Base-by-base conservation (phyloP, 345 rosid species). In the Gossypium australe region DNA sequence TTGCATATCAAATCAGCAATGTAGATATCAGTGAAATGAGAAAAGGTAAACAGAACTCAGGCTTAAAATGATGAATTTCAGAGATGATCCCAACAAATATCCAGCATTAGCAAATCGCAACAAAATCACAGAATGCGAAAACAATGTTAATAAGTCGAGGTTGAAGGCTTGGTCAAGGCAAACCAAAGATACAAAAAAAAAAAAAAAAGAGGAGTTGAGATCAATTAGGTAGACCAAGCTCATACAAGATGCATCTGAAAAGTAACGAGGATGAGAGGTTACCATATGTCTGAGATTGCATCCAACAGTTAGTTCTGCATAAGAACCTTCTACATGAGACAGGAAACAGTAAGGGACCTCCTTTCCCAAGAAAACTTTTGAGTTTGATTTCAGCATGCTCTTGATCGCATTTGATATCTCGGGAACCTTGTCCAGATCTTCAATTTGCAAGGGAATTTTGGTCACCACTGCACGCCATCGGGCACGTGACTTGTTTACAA, bases 401-500 rank as follows among this genome's bases (percentile, higher is more conserved):
- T 89, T 88, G n/a, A 93, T 85, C 59, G 84, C 97, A 75, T 80
- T 82, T 63, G 97, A 83, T 84, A 95, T 86, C 29, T 80, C 70
- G 53, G 93, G 92, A 78, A 95, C 82, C 85, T 87, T 89, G 70
- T 93, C 91, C 77, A 88, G 49, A 80, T 87, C 91, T 82, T 88
- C 94, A 73, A 87, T 71, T 49, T 78, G 86, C 67, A 95, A 13
- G 44, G 97, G 97, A 77, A 92, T 83, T 80, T 85, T 89, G 52
- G 87, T 77, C 64, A 85, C 79, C 77, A 92, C 71, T 9, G 89
- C 89, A 80, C 86, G 92, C 87, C 92, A 91, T 71, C 80, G 76
- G 43, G 96, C 99, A 34, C 98, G 94, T 11, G 99, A 93, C 82
- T 93, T 91, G 47, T 95, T 95, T 75, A 90, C 91, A 65, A 95